Conservation (phyloP, 768 basidiomycete species). For the Boletellus sp. region DNA sequence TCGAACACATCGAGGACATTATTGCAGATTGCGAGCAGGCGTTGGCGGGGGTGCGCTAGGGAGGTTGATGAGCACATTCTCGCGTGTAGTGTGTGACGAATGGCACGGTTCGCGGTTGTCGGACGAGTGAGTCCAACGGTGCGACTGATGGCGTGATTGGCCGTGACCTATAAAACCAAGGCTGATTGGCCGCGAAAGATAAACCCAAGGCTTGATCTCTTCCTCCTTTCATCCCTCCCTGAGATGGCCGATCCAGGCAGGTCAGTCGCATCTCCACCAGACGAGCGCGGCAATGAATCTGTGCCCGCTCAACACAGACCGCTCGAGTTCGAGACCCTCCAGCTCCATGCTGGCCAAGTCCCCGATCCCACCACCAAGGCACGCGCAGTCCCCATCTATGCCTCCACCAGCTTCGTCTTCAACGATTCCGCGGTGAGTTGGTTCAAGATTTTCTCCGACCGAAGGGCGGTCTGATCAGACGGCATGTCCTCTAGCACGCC, state of each 20-base stretch:
- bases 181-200: background rate
- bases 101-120: too few species aligned
- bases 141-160: constrained; percentile 13
- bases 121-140: too few species aligned
- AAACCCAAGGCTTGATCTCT: too few species aligned
- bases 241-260: constrained; percentile 26
- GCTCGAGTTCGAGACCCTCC: constrained; percentile 59
- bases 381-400: constrained; percentile 62
- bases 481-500: constrained; percentile 37
- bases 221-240: background rate
- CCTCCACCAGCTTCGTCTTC: constrained; percentile 54
- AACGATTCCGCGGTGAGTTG: constrained; percentile 49
- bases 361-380: constrained; percentile 53
- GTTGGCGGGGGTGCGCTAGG: background rate
- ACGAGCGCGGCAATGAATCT: too few species aligned
- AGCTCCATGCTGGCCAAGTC: constrained; percentile 59
- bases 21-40: constrained; percentile 15
- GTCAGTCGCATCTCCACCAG: constrained; percentile 1
- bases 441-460: background rate
- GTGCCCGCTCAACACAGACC: constrained; percentile 23
- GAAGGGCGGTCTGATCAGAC: too few species aligned
- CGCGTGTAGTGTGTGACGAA: too few species aligned
- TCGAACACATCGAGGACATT: constrained; percentile 18
- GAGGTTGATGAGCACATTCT: too few species aligned
- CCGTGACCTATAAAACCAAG: constrained; percentile 4